A percentile compares a stretch with the other conserved stretches of the same genome.
Conservation (phyloP, 768 basidiomycete species). For the Lentinula aciculospora region DNA sequence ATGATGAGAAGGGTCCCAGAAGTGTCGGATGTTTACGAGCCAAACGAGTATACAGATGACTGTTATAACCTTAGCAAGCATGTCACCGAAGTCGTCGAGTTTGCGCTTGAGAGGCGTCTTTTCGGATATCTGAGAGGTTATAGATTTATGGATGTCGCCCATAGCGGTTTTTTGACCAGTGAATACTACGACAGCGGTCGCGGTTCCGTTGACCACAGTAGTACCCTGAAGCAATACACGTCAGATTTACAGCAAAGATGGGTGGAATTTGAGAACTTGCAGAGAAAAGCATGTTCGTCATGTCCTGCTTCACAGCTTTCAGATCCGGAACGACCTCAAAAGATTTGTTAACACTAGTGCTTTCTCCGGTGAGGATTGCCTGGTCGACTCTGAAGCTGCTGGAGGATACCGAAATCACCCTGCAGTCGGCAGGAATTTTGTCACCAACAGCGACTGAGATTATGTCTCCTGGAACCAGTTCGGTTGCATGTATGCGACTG, state of each 20-base stretch:
- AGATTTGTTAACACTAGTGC: constrained; percentile 81
- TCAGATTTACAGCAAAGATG: background rate
- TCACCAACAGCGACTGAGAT: constrained; percentile 89
- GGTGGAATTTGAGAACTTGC: constrained; percentile 34
- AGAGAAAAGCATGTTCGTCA: constrained; percentile 94
- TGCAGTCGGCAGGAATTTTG: constrained; percentile 92
- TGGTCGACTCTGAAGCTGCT: constrained; percentile 95
- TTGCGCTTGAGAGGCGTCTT: constrained; percentile 98
- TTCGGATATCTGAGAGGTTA: constrained; percentile 86
- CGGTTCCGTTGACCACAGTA: constrained; percentile 91
- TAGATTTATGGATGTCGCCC: constrained; percentile 96
- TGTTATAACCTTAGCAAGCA: constrained; percentile 94
- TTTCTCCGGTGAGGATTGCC: constrained; percentile 95
- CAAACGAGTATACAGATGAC: constrained; percentile 97
- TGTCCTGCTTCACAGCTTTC: constrained; percentile 94
- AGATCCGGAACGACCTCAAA: constrained; percentile 60
- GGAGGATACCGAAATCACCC: constrained; percentile 83
- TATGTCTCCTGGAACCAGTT: constrained; percentile 93
- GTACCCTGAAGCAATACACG: constrained; percentile 58
- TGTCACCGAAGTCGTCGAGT: constrained; percentile 96
- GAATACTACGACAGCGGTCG: constrained; percentile 80
- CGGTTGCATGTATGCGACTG: constrained; percentile 73
- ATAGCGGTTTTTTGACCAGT: constrained; percentile 89
- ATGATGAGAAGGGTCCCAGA: constrained; percentile 91
- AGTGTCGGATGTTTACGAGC: constrained; percentile 95